Percentiles rank a stretch among this genome's conserved stretches.
Evolutionary conservation across 2,329 filamentous ascomycete species (phyloP).

Genomic region (Epichloe amarillans): DNA sequence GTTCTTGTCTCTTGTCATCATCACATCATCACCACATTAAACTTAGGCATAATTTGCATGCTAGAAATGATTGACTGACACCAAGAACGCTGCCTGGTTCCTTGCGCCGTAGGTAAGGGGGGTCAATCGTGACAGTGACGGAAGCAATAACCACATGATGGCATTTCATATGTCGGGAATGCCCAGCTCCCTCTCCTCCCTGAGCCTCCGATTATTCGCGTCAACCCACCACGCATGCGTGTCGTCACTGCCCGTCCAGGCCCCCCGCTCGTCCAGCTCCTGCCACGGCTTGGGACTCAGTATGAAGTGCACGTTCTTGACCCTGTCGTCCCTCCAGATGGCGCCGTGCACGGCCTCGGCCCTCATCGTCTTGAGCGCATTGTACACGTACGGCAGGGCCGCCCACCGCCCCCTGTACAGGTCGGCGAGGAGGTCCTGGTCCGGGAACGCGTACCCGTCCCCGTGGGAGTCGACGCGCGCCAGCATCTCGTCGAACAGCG

Average conservation of each 20-base stretch:
- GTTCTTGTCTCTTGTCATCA: too few relatives aligned
- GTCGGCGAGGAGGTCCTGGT: slow-evolving; percentile 44
- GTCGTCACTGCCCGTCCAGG: slow-evolving; percentile 31
- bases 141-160: too few relatives aligned
- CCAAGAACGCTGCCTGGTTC: too few relatives aligned
- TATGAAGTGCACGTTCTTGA: slow-evolving; percentile 51
- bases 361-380: slow-evolving; percentile 48
- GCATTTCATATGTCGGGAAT: slow-evolving; percentile 11
- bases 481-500: slow-evolving; percentile 36
- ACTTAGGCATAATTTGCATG: too few relatives aligned
- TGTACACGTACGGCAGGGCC: slow-evolving; percentile 45
- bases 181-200: slow-evolving; percentile 25
- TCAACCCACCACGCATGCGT: slow-evolving; percentile 45
- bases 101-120: too few relatives aligned
- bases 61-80: too few relatives aligned
- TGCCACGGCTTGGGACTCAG: slow-evolving; percentile 50
- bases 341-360: slow-evolving; percentile 36
- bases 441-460: slow-evolving; percentile 40
- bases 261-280: slow-evolving; percentile 30
- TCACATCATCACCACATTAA: too few relatives aligned
- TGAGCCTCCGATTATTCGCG: slow-evolving; percentile 30
- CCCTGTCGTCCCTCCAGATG: slow-evolving; percentile 44
- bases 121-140: too few relatives aligned
- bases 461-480: slow-evolving; percentile 34
- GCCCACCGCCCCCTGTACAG: slow-evolving; percentile 44